Evolutionary conservation across 768 basidiomycete genomes (phyloP), one percentile per base, ranked within the genome.

Genomic region (Suillus paluster): DNA sequence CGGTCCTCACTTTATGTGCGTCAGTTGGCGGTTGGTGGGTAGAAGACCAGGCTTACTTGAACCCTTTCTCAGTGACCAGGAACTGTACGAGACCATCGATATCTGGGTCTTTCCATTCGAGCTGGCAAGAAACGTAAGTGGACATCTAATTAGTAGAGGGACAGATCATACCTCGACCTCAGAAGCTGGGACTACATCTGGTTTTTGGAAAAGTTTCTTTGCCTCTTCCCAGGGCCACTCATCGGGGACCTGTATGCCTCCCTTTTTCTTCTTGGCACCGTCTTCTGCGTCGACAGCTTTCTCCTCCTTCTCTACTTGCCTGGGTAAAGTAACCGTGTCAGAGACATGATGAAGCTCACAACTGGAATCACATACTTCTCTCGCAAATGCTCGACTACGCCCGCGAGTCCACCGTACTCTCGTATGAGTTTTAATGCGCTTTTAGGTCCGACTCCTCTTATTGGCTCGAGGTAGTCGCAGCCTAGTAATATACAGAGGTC

Each of bases 401-500:
- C 83, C 48, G 81, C 85, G 21, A 99, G 82, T 11, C 82, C 81
- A 10, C 88, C 88, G 62, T 92, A 79, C 70, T 99, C 97, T 64
- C 91, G 82, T 48, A 99, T 83, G 36, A 98, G 84, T 77, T 99
- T 99, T 56, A 97, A 80, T 4, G 97, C 97, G 15, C 89, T 94
- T 74, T 98, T 97, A 15, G 97, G 96, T 30, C 97, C 97, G 46
- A 99, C 80, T 3, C 97, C 97, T 75, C 89, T 96, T 73, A 97
- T 95, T n/a, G 97, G 97, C 73, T 99, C 97, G 61, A 99, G 88
- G 77, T 99, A 99, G 72, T 99, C 97, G 63, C 97, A 99, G 5
- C 97, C 97, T 42, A 99, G 87, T 10, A 99, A 84, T 66, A 99
- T 91, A 71, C 97, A 99, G 5, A 99, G 82, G 67, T 99, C 97